Evolutionary conservation across 306 rosid genomes (phyloP), one percentile per base, ranked within the genome.

Genomic region (Ammopiptanthus mongolicus): DNA sequence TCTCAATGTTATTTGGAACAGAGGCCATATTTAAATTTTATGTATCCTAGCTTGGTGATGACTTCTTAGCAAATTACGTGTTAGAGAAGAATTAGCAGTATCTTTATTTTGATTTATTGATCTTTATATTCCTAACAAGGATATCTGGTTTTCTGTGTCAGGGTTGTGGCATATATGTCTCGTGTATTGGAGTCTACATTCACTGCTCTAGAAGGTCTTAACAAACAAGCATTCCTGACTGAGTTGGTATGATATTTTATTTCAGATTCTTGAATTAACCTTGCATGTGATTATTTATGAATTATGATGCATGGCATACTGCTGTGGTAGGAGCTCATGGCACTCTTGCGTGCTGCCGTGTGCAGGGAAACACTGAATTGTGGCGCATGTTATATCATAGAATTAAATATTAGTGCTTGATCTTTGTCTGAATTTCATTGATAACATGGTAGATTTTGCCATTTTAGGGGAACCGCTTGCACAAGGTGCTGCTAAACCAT

Each of bases 111-210:
- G 68, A 14, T 53, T 19, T 41, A 23, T 71, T 12, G 13, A 12
- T 34, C 39, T 25, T 46, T 74, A 5, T 61, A n/a, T 67, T 29
- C 36, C 28, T 55, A 33, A 80, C 57, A 19, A 18, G 55, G 57
- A 80, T 87, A 66, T 47, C 75, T 66, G 78, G 22, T 75, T 71
- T 75, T 67, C 69, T 74, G 3, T 29, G 33, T 81, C 76, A 95
- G 99, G 81, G 99, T 95, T 81, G 99, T 92, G 71, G 97, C 96
- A 8, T 95, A 95, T 86, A 96, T 95, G 69, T 95, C 99, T 57
- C 99, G 97, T 25, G 96, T 95, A 73, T 84, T 95, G 66, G 99
- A 95, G 83, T 91, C 97, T 75, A 96, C 97, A 28, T 95, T 95
- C 85, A 86, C 97, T 28, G 97, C 99, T 21, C 88, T 95, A 28